Base-by-base conservation (phyloP, 441 rosid genomes). In the Breynia disticha region DNA sequence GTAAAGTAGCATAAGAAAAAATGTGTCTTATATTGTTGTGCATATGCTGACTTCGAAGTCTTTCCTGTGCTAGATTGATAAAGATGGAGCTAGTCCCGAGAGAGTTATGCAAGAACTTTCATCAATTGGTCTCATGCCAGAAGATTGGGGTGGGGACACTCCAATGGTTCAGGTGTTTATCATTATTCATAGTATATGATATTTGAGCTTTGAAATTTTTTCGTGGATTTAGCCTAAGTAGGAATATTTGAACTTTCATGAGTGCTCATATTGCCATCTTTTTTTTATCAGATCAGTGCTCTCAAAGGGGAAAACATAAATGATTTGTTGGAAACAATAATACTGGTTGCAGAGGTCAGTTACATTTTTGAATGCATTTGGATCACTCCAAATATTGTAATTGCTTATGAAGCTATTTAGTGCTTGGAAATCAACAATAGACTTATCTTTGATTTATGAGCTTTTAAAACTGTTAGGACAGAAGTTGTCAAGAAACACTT, bases 341-440 rank as follows among this genome's bases (percentile, higher is more conserved):
- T 93, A 91, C 98, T 93, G 55, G 98, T 93, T 65, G 95, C 98
- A 17, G 98, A 93, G 95, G 98, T 93, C 59, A 68, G 86, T 71
- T 45, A 54, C 39, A 12, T 28, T 51, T 51, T 3, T 3, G 7
- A 3, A 24, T 24, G 32, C 32, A 24, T 24, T 24, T 24, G 32
- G 32, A 24, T 24, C 7, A 7, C 32, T 24, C 32, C 32, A 24
- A 39, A 39, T 39, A 9, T 13, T 39, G 43, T 39, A 4, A 14
- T 10, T 39, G 43, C 32, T 24, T 39, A 8, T 39, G 43, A 39
- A 39, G 43, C 9, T 24, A 2, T 24, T 24, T 24, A 7, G 32
- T 24, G 32, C 4, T 24, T 24, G 32, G 32, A 24, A 24, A 24
- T 24, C 4, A 24, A 24, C 32, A 24, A 24, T 24, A 24, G 32